Evolutionary conservation across 768 basidiomycete genomes (phyloP).

Genomic region (Mycena leptocephala): DNA sequence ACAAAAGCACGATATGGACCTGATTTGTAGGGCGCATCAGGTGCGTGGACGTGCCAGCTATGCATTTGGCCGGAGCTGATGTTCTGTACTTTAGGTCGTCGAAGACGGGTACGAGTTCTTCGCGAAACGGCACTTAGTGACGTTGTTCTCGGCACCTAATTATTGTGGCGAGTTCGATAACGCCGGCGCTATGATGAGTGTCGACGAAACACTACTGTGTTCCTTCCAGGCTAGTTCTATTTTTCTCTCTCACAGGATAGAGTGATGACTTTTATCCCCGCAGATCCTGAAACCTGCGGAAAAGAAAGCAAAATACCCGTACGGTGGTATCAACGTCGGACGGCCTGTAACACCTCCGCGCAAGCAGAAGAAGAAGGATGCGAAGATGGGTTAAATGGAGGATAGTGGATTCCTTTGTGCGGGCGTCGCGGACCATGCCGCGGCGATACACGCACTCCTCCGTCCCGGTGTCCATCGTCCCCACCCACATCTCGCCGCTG

Average conservation of each 20-base stretch:
- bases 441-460: slow-evolving; percentile 15
- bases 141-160: slow-evolving; percentile 97
- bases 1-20: slow-evolving; percentile 99
- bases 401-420: background rate
- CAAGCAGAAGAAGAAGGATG: slow-evolving; percentile 98
- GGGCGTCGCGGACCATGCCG: slow-evolving; percentile 21
- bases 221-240: slow-evolving; percentile 88
- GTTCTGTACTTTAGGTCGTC: slow-evolving; percentile 77
- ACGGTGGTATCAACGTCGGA: slow-evolving; percentile 87
- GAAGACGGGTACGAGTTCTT: slow-evolving; percentile 99
- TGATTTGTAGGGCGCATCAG: slow-evolving; percentile 99
- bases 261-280: slow-evolving; percentile 2
- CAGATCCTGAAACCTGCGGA: slow-evolving; percentile 93
- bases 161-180: slow-evolving; percentile 99
- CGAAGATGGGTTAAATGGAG: slow-evolving; percentile 69
- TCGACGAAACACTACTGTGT: slow-evolving; percentile 97
- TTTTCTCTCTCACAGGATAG: background rate
- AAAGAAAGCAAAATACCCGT: slow-evolving; percentile 97
- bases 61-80: slow-evolving; percentile 4
- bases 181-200: slow-evolving; percentile 99
- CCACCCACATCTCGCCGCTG: slow-evolving; percentile 10
- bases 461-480: slow-evolving; percentile 14
- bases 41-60: slow-evolving; percentile 58
- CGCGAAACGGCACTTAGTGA: slow-evolving; percentile 97
- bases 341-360: slow-evolving; percentile 96